Evolutionary conservation across 148 eudicot species (phyloP).

Genomic region (Dysphania ambrosioides): DNA sequence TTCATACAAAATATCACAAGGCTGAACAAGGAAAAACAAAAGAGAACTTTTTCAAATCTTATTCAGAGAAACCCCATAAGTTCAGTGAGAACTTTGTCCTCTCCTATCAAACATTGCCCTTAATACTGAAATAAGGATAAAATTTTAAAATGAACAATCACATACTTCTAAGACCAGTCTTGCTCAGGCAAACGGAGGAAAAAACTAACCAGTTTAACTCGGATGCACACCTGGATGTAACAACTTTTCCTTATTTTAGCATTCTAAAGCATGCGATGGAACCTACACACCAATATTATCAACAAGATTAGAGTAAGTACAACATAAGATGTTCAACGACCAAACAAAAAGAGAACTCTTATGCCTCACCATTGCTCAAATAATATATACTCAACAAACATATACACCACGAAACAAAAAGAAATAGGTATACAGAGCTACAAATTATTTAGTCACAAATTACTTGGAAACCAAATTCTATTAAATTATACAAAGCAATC

Average conservation of each 20-base stretch:
- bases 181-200: conserved; percentile 11
- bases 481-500: too few relatives aligned
- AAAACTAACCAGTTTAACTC: conserved; percentile 35
- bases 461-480: neutral
- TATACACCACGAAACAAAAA: neutral
- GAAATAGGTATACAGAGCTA: neutral
- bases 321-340: too few relatives aligned
- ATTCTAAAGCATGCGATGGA: conserved; percentile 73
- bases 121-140: too few relatives aligned
- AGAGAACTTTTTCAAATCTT: neutral
- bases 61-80: too few relatives aligned
- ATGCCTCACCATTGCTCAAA: neutral
- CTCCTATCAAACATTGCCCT: too few relatives aligned
- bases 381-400: neutral
- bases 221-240: conserved; percentile 20
- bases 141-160: too few relatives aligned
- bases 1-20: neutral
- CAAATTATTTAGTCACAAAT: neutral
- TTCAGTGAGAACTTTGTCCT: too few relatives aligned
- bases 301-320: conserved; percentile 7
- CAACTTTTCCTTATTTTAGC: conserved; percentile 36
- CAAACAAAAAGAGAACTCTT: neutral
- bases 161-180: too few relatives aligned
- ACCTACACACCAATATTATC: conserved; percentile 42
- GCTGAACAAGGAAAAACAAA: too few relatives aligned